Evolutionary conservation across 768 basidiomycete genomes (phyloP).

Genomic region (Tephrocybe rancida): DNA sequence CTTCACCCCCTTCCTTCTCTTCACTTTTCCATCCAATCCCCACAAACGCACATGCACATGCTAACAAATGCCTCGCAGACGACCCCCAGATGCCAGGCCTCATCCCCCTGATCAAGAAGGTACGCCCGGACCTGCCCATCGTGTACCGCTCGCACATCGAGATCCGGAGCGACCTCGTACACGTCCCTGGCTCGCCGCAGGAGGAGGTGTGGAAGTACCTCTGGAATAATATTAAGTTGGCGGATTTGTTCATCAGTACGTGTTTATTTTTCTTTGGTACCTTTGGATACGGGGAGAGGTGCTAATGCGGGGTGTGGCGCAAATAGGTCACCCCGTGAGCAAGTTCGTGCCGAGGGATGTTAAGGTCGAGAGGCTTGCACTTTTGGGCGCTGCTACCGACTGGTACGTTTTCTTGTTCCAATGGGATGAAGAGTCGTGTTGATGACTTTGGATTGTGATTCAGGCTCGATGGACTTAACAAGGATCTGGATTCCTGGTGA

Average conservation of each 20-base stretch:
- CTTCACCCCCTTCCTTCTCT: too few relatives aligned
- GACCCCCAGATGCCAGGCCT: conserved; percentile 95
- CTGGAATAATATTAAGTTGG: conserved; percentile 88
- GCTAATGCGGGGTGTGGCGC: background rate
- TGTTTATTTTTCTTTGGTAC: conserved; percentile 9
- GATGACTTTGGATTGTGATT: conserved; percentile 1
- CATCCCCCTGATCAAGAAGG: conserved; percentile 88
- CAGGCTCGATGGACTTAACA: conserved; percentile 94
- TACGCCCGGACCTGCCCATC: conserved; percentile 84
- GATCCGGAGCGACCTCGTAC: conserved; percentile 86
- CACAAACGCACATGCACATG: background rate
- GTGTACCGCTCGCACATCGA: conserved; percentile 96
- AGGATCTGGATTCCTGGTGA: conserved; percentile 70
- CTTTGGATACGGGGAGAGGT: background rate
- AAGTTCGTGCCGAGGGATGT: conserved; percentile 93
- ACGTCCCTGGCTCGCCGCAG: conserved; percentile 80
- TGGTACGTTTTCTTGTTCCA: conserved; percentile 49
- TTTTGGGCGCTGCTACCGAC: conserved; percentile 85
- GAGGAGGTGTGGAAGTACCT: conserved; percentile 94
- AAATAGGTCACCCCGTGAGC: conserved; percentile 80
- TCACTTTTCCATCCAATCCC: too few relatives aligned
- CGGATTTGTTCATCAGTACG: conserved; percentile 88
- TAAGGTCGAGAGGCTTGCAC: conserved; percentile 64
- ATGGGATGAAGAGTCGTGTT: background rate
- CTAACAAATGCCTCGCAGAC: conserved; percentile 37